Evolutionary conservation across 2,329 filamentous ascomycete genomes (phyloP).

Genomic region (Diaporthe batatas): DNA sequence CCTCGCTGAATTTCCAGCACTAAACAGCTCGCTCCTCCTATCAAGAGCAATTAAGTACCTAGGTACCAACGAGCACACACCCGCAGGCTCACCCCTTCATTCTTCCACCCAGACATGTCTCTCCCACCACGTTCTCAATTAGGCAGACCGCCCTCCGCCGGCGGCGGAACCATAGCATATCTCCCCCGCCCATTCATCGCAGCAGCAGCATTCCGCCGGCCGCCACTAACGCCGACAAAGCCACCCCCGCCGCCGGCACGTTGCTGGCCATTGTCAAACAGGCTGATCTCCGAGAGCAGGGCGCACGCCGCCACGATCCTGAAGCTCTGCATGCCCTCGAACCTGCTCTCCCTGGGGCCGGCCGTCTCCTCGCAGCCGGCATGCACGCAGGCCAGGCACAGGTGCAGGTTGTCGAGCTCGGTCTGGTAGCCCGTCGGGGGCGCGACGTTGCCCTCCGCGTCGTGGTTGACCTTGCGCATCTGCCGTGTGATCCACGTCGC

Average conservation of each 20-base stretch:
- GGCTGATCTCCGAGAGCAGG: slow-evolving; percentile 48
- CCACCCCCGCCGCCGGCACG: neutral
- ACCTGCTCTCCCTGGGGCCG: slow-evolving; percentile 11
- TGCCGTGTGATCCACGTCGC: slow-evolving; percentile 56
- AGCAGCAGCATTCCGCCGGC: neutral
- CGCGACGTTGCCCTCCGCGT: neutral
- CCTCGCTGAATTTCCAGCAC: no score
- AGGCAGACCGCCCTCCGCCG: neutral
- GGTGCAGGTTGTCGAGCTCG: slow-evolving; percentile 45
- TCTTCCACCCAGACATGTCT: no score
- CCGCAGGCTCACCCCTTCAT: no score
- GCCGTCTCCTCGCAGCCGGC: slow-evolving; percentile 40
- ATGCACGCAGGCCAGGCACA: slow-evolving; percentile 50
- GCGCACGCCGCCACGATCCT: slow-evolving; percentile 50
- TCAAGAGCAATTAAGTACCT: no score
- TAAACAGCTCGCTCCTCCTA: no score
- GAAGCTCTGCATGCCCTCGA: slow-evolving; percentile 48
- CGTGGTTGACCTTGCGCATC: slow-evolving; percentile 46
- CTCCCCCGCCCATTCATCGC: neutral
- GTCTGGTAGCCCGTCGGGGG: slow-evolving; percentile 38
- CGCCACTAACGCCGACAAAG: slow-evolving; percentile 22
- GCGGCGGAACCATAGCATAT: neutral
- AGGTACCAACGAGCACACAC: no score
- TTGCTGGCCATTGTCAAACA: slow-evolving; percentile 12
- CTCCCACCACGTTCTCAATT: neutral